Evolutionary conservation across 2,329 filamentous ascomycete genomes (phyloP).

Genomic region (Seiridium unicorne): DNA sequence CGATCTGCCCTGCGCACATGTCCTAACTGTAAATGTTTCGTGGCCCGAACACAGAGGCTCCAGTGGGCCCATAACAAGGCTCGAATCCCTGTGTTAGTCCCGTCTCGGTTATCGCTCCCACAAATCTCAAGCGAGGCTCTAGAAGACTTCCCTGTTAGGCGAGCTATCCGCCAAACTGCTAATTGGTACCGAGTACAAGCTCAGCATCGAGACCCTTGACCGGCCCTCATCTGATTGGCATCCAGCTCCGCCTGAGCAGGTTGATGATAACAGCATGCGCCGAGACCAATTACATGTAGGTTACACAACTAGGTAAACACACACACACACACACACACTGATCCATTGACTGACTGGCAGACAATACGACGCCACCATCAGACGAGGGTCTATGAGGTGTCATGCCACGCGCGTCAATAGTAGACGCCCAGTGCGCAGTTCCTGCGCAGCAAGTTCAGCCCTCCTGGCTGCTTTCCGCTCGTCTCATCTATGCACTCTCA

Average conservation of each 20-base stretch:
- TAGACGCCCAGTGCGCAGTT: background rate
- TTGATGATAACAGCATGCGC: background rate
- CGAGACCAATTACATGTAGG: background rate
- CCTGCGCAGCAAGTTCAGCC: background rate
- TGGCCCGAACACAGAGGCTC: background rate
- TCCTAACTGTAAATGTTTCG: conserved; percentile 1
- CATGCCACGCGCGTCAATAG: conserved; percentile 1
- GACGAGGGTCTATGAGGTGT: background rate
- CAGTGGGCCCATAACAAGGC: background rate
- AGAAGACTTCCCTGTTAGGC: conserved; percentile 9
- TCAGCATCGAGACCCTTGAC: background rate
- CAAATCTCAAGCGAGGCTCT: background rate
- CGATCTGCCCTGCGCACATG: background rate
- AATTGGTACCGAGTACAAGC: background rate
- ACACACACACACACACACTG: background rate
- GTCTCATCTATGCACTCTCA: background rate
- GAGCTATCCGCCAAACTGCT: conserved; percentile 1
- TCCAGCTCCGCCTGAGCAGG: background rate
- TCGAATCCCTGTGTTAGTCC: background rate
- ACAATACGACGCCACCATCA: background rate
- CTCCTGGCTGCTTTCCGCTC: background rate
- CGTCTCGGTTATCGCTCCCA: conserved; percentile 1
- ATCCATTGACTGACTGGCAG: background rate
- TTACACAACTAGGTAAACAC: no score
- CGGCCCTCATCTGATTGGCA: background rate